A percentile compares a stretch with the other conserved stretches of the same genome.
Evolutionary conservation across 345 rosid species (phyloP).

Genomic region (Euphorbia tirucalli): DNA sequence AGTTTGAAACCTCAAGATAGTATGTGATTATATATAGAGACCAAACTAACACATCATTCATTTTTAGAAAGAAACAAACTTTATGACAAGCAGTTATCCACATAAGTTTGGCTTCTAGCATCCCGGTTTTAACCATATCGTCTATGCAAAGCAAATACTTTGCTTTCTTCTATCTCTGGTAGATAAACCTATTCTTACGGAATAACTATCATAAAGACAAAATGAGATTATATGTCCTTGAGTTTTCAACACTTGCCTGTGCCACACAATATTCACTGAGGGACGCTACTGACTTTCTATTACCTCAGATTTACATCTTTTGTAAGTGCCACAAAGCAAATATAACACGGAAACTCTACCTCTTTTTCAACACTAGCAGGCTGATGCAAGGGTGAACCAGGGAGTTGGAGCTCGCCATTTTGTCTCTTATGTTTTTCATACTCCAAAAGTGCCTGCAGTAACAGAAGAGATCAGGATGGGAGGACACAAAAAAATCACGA

Average conservation of each 20-base stretch:
- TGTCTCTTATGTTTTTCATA: constrained; percentile 69
- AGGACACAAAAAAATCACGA: constrained; percentile 10
- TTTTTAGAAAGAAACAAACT: not conserved
- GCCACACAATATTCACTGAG: not conserved
- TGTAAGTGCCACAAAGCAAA: constrained; percentile 11
- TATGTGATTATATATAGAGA: not conserved
- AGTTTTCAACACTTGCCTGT: not conserved
- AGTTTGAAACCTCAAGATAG: not conserved
- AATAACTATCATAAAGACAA: not conserved
- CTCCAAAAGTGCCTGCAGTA: constrained; percentile 73
- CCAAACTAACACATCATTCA: not conserved
- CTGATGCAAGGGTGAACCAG: constrained; percentile 50
- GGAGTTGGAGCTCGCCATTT: constrained; percentile 75
- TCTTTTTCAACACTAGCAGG: constrained; percentile 61
- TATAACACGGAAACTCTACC: constrained; percentile 37
- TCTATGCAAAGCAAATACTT: not conserved
- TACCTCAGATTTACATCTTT: not conserved
- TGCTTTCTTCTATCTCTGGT: too few relatives aligned
- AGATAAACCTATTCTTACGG: too few relatives aligned
- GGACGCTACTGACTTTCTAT: not conserved
- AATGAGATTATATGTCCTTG: not conserved
- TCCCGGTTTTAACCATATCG: too few relatives aligned
- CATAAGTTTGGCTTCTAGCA: not conserved
- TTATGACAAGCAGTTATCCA: not conserved
- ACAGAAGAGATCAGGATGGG: constrained; percentile 20